Conservation (phyloP, 1,284 basidiomycete species). For the Fomitopsis palustris region DNA sequence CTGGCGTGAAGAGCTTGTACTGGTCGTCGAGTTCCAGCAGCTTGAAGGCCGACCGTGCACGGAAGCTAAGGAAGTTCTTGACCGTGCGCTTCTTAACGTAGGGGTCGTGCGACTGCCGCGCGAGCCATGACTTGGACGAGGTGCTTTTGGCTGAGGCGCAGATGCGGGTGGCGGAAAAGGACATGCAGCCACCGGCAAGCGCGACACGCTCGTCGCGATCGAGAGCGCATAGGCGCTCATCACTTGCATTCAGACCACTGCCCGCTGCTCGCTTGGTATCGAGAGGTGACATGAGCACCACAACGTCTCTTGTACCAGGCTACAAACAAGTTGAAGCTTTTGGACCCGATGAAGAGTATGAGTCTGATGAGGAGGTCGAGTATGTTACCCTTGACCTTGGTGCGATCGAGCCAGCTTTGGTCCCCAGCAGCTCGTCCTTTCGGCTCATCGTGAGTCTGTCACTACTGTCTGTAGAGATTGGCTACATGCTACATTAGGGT, state of each 20-base stretch:
- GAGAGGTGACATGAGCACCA: constrained; percentile 2
- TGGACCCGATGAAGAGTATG: constrained; percentile 56
- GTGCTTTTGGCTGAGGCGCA: constrained; percentile 16
- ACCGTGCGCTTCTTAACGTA: constrained; percentile 60
- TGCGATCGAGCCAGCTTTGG: constrained; percentile 64
- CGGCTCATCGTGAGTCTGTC: constrained; percentile 62
- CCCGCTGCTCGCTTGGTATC: not conserved
- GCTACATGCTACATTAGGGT: constrained; percentile 43
- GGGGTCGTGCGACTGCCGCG: constrained; percentile 62
- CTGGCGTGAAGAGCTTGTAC: constrained; percentile 48
- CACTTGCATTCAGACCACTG: too few relatives aligned
- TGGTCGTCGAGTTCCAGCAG: constrained; percentile 67
- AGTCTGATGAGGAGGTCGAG: constrained; percentile 50
- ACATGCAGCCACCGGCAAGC: constrained; percentile 13
- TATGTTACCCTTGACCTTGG: constrained; percentile 75
- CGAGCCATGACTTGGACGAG: constrained; percentile 43
- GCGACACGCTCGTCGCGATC: too few relatives aligned
- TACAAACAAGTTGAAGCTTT: constrained; percentile 63
- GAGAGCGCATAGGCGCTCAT: not conserved
- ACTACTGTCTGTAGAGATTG: not conserved
- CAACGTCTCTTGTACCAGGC: constrained; percentile 38
- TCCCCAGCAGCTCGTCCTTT: constrained; percentile 64
- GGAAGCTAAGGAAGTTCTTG: constrained; percentile 43
- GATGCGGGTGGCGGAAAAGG: constrained; percentile 18
- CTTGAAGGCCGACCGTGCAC: constrained; percentile 85